Conservation (phyloP, 1,284 basidiomycete species). For the Heliocybe sulcata region DNA sequence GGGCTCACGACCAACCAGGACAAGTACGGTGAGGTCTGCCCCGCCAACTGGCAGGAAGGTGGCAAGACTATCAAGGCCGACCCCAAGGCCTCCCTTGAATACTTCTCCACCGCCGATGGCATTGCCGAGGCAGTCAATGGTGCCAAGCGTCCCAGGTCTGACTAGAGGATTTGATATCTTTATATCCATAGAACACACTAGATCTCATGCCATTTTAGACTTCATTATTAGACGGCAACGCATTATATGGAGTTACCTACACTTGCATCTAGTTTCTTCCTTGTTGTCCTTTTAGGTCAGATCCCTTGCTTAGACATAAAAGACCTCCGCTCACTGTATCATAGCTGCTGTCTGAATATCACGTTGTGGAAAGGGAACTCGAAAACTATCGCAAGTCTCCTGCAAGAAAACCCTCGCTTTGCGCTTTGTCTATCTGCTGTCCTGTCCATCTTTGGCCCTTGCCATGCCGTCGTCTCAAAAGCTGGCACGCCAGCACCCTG, state of each 20-base stretch:
- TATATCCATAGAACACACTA: not conserved
- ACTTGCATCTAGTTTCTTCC: not conserved
- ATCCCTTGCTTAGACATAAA: not conserved
- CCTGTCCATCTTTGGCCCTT: not conserved
- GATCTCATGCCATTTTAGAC: not conserved
- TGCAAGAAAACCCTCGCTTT: not conserved
- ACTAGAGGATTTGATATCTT: not conserved
- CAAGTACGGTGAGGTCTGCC: conserved; percentile 86
- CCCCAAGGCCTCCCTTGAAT: conserved; percentile 67
- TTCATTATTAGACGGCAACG: not conserved
- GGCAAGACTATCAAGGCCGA: conserved; percentile 73
- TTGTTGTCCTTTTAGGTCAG: not conserved
- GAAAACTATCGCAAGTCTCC: not conserved
- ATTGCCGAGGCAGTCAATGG: conserved; percentile 23
- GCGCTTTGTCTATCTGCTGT: not conserved
- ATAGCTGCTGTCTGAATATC: not conserved
- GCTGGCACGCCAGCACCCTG: not conserved
- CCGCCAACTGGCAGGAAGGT: conserved; percentile 79
- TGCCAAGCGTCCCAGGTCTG: conserved; percentile 14
- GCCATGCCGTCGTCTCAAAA: not conserved
- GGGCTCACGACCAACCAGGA: conserved; percentile 38
- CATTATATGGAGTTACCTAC: not conserved
- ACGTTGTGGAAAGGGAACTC: not conserved
- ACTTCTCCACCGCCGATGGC: conserved; percentile 43
- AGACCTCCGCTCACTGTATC: not conserved